Conservation (phyloP, 2,329 filamentous ascomycete genomes). For the Zymoseptoria brevis region DNA sequence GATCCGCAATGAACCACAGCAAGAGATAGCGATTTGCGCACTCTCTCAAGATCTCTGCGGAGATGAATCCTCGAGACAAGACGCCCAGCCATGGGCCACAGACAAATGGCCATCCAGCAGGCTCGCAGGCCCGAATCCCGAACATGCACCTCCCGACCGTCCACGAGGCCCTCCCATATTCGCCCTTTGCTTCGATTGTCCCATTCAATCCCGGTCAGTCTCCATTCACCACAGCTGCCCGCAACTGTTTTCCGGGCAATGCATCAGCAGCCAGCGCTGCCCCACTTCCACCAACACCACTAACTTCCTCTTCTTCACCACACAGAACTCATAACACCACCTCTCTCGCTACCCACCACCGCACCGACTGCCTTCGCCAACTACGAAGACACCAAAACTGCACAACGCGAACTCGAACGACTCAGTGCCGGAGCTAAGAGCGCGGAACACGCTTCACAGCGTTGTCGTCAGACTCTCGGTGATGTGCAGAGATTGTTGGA, state of each 20-base stretch:
- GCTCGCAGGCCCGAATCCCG: conserved; percentile 4
- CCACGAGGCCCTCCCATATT: conserved; percentile 71
- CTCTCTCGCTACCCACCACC: conserved; percentile 34
- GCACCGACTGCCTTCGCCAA: conserved; percentile 30
- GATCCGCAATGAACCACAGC: not conserved
- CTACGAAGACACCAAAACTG: conserved; percentile 15
- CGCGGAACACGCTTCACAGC: conserved; percentile 52
- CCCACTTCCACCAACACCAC: not conserved
- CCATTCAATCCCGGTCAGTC: conserved; percentile 65
- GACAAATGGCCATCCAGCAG: conserved; percentile 10
- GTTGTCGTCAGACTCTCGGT: conserved; percentile 62
- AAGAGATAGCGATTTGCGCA: not conserved
- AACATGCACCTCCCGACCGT: conserved; percentile 42
- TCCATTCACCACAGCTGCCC: conserved; percentile 3
- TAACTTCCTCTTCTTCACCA: conserved; percentile 4
- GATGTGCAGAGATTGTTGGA: conserved; percentile 69
- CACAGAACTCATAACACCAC: conserved; percentile 40
- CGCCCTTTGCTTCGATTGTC: conserved; percentile 70
- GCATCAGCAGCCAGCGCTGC: not conserved
- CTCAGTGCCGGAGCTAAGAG: conserved; percentile 63
- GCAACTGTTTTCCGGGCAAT: conserved; percentile 1
- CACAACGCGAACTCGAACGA: conserved; percentile 48
- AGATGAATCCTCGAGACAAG: conserved; percentile 9
- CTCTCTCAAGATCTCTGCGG: not conserved
- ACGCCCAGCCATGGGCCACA: conserved; percentile 7